Conservation (phyloP, 2,329 filamentous ascomycete species). For the Nigrospora oryzae region DNA sequence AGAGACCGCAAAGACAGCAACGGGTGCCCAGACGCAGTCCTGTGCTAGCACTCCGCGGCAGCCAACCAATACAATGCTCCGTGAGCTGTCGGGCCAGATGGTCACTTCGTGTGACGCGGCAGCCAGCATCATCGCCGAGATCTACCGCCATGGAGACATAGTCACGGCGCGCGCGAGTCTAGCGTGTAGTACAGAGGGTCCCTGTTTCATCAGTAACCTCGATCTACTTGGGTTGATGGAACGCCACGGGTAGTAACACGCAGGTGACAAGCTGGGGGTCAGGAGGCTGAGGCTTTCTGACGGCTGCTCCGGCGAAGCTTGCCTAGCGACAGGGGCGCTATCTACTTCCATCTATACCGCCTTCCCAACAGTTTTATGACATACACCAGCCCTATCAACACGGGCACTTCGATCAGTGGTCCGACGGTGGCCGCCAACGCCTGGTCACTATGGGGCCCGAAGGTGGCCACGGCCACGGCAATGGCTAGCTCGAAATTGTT, state of each 20-base stretch:
- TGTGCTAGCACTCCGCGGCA: not conserved
- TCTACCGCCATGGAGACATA: slow-evolving; percentile 14
- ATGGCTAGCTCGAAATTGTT: slow-evolving; percentile 94
- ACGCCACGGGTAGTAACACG: too few relatives aligned
- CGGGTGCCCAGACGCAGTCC: not conserved
- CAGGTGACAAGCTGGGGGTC: too few relatives aligned
- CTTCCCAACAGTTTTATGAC: slow-evolving; percentile 51
- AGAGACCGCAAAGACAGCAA: not conserved
- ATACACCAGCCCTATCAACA: slow-evolving; percentile 71
- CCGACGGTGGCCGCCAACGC: slow-evolving; percentile 78
- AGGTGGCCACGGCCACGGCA: slow-evolving; percentile 76
- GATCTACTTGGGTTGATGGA: slow-evolving; percentile 21
- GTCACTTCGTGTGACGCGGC: slow-evolving; percentile 18
- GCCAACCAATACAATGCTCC: not conserved
- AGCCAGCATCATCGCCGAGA: slow-evolving; percentile 15
- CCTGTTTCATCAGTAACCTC: slow-evolving; percentile 21
- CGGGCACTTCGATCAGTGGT: slow-evolving; percentile 79
- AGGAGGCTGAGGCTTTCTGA: too few relatives aligned
- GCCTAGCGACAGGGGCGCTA: not conserved
- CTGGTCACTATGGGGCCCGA: slow-evolving; percentile 69
- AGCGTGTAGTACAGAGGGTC: slow-evolving; percentile 11
- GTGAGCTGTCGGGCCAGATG: slow-evolving; percentile 3
- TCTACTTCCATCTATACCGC: slow-evolving; percentile 43
- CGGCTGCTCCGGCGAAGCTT: too few relatives aligned
- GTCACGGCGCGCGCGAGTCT: slow-evolving; percentile 8